Evolutionary conservation across 139 green algal species (phyloP), one percentile per base, ranked within the genome.

Genomic region (Mesotaenium endlicherianum): DNA sequence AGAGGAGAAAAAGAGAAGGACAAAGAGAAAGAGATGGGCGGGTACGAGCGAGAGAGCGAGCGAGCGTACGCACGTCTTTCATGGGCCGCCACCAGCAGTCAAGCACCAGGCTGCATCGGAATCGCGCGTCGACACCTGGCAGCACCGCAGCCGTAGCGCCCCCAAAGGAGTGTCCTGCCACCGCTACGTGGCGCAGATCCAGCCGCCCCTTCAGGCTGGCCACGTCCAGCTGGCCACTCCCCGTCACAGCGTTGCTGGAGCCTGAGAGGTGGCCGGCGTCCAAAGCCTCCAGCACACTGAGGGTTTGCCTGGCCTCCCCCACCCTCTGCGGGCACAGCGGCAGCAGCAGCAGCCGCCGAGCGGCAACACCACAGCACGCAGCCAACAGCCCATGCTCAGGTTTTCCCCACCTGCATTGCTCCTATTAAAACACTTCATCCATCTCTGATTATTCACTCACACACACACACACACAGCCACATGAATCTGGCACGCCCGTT

Each of bases 121-220:
- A 36, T 30, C 71, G 71, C n/a, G 71, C 30, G 1, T 77, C 76
- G 38, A 55, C 40, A 3, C 64, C 76, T 40, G 76, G 40, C 5
- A 79, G 34, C 2, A 50, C 39, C 16, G 64, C 76, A 34, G 55
- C 6, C 11, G 76, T 83, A 31, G 64, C 76, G 36, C 39, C 76
- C 8, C 76, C 76, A 31, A 83, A 83, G 45, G 76, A 83, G 36
- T 83, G 76, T 16, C 76, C 76, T 41, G 57, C 55, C 39, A 83
- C 17, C 17, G 60, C 76, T 5, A 83, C 45, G 45, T 82, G 30
- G 5, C 38, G 36, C 43, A 83, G 36, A 26, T 83, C 58, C 17
- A 83, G 40, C 8, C 76, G 64, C n/a, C 60, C 64, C 30, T 1
- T 49, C 17, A 83, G 58, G 40, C 38, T 31, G 5, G 36, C 31